Conservation (phyloP, 1,284 basidiomycete species). For the Marasmius oreades region DNA sequence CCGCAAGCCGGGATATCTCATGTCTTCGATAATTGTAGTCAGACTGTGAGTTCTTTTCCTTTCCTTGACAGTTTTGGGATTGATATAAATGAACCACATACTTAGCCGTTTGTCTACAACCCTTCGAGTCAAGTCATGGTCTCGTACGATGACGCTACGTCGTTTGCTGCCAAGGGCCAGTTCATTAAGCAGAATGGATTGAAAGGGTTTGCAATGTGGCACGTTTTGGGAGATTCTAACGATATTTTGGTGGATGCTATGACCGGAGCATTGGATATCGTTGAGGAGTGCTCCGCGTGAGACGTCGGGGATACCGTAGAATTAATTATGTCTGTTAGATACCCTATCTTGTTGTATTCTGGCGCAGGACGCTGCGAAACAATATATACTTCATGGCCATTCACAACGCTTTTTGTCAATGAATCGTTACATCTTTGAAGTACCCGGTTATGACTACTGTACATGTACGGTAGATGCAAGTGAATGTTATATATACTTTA, state of each 20-base stretch:
- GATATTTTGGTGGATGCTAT: slow-evolving; percentile 58
- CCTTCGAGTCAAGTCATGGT: slow-evolving; percentile 48
- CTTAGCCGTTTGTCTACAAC: slow-evolving; percentile 64
- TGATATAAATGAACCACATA: background rate
- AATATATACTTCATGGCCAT: no score
- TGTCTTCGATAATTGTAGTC: slow-evolving; percentile 58
- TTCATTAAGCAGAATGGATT: slow-evolving; percentile 51
- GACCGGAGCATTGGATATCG: background rate
- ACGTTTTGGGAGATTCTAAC: slow-evolving; percentile 57
- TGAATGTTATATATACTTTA: no score
- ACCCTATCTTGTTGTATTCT: no score
- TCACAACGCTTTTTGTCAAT: no score
- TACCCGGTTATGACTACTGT: no score
- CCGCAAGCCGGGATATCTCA: slow-evolving; percentile 39
- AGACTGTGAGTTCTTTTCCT: slow-evolving; percentile 50
- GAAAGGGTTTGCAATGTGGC: slow-evolving; percentile 63
- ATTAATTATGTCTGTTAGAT: background rate
- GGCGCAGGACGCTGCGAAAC: no score
- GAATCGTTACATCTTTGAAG: no score
- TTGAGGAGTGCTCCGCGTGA: background rate
- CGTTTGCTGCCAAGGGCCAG: slow-evolving; percentile 58
- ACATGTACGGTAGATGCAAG: no score
- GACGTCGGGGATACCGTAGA: background rate
- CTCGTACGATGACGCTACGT: slow-evolving; percentile 57
- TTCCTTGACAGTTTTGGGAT: background rate